Percentiles rank a stretch among this genome's conserved stretches.
Conservation (phyloP, 169 alveolate genomes). For the Ichthyophthirius multifiliis region DNA sequence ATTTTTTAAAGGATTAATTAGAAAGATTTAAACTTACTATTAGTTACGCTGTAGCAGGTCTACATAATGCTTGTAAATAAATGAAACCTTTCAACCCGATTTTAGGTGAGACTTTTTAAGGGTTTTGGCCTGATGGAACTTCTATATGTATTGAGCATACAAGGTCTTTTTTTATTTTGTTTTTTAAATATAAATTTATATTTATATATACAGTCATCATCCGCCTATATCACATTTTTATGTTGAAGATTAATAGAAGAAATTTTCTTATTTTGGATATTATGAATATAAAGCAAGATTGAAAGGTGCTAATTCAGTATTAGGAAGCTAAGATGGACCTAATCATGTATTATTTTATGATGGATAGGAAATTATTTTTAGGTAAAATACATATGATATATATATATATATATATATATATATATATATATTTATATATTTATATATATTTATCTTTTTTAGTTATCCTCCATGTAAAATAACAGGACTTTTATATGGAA, state of each 20-base stretch:
- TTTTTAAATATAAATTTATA: not conserved
- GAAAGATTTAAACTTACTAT: constrained; percentile 80
- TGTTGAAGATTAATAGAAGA: constrained; percentile 43
- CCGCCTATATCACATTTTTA: constrained; percentile 67
- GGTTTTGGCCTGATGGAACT: constrained; percentile 75
- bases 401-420: no score
- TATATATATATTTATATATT: no score
- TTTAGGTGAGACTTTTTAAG: constrained; percentile 86
- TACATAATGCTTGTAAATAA: constrained; percentile 61
- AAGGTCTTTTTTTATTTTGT: not conserved
- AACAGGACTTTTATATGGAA: constrained; percentile 51
- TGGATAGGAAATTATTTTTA: constrained; percentile 38
- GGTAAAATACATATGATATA: not conserved
- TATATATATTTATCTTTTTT: not conserved
- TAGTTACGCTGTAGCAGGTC: constrained; percentile 62
- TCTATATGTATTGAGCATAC: constrained; percentile 71
- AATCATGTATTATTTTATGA: constrained; percentile 44
- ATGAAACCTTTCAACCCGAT: constrained; percentile 89
- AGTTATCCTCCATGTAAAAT: constrained; percentile 49
- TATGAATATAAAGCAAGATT: constrained; percentile 65
- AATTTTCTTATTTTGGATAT: constrained; percentile 63
- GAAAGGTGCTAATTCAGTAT: constrained; percentile 61
- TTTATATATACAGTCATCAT: constrained; percentile 44
- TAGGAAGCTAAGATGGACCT: constrained; percentile 65
- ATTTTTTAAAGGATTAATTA: constrained; percentile 36